Percentiles rank a stretch among this genome's conserved stretches.
Conservation (phyloP, 345 rosid genomes). For the Salix koriyanagi region DNA sequence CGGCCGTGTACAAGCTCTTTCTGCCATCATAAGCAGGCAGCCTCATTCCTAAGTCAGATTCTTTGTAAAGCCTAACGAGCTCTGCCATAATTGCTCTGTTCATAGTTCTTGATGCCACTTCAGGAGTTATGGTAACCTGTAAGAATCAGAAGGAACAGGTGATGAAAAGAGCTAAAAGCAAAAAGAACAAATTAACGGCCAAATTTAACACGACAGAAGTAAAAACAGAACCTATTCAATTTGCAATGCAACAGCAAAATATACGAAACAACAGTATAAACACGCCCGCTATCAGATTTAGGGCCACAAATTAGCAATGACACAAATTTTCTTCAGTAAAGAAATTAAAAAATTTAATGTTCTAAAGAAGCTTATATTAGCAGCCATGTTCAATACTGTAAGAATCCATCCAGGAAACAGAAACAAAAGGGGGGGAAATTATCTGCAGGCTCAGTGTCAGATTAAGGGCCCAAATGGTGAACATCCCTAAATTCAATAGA, state of each 20-base stretch:
- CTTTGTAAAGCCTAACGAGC: slow-evolving; percentile 77
- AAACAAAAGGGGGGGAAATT: not conserved
- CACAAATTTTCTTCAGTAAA: slow-evolving; percentile 11
- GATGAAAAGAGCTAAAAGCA: slow-evolving; percentile 35
- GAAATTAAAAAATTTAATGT: not conserved
- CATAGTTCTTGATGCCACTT: slow-evolving; percentile 74
- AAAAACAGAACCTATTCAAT: slow-evolving; percentile 31
- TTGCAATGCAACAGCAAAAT: slow-evolving; percentile 29
- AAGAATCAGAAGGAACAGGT: slow-evolving; percentile 33
- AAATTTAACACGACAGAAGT: not conserved
- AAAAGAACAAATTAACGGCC: slow-evolving; percentile 43
- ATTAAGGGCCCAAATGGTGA: slow-evolving; percentile 9
- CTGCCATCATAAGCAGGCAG: slow-evolving; percentile 99
- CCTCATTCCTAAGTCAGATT: slow-evolving; percentile 85
- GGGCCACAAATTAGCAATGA: slow-evolving; percentile 30
- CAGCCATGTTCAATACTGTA: not conserved
- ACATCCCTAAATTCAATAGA: too few species aligned
- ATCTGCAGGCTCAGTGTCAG: slow-evolving; percentile 14
- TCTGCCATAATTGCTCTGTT: slow-evolving; percentile 96
- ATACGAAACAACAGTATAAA: slow-evolving; percentile 21
- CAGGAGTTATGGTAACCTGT: slow-evolving; percentile 96
- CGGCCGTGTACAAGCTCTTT: slow-evolving; percentile 94
- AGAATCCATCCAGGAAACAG: not conserved
- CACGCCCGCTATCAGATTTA: slow-evolving; percentile 32
- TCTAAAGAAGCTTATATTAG: slow-evolving; percentile 1